Base-by-base conservation (phyloP, 768 basidiomycete species). In the Rhodosporidiobolus odoratus region DNA sequence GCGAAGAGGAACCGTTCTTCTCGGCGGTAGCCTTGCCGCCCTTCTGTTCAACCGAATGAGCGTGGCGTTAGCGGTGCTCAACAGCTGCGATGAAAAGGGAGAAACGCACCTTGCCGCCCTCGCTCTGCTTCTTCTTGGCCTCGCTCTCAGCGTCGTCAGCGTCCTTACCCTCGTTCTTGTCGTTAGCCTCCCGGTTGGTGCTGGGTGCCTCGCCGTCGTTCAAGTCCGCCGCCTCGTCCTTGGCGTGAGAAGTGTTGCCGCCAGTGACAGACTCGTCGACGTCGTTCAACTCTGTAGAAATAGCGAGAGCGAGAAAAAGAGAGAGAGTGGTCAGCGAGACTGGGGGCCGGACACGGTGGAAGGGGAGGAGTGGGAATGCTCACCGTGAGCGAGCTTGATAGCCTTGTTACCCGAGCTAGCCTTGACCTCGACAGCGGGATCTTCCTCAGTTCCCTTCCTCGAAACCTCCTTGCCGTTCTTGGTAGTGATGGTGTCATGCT, bases 401-500 rank as follows among this genome's bases (percentile, higher is more conserved):
- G 69, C 54, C 37, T 62, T 62, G 69, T 71, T 71, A 50, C 69
- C 65, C 6, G 69, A 47, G 32, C 57, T 58, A n/a, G 69, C 69
- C 56, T 66, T 66, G 47, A 71, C 30, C 61, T 71, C 69, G 25
- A 71, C 69, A 19, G 69, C 69, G 12, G 69, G 69, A 40, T 71
- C 69, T 30, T 71, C 69, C 1, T 50, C 65, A 8, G 69, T 71
- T 17, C 69, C 69, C 12, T 71, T 71, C 38, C 69, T 43, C 4
- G 65, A 66, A 2, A 71, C 69, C 62, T 71, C 69, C 41, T 66
- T 71, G 35, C 69, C 69, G 21, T 61, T 61, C 53, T 71, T 71
- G 30, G 69, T 71, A 47, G 62, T n/a, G 60, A 71, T 71, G 19
- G 69, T 71, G 65, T 71, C 56, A 48, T 71, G 69, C 9, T 71